Evolutionary conservation across 1,284 basidiomycete genomes (phyloP).

Genomic region (Hemileia vastatrix): DNA sequence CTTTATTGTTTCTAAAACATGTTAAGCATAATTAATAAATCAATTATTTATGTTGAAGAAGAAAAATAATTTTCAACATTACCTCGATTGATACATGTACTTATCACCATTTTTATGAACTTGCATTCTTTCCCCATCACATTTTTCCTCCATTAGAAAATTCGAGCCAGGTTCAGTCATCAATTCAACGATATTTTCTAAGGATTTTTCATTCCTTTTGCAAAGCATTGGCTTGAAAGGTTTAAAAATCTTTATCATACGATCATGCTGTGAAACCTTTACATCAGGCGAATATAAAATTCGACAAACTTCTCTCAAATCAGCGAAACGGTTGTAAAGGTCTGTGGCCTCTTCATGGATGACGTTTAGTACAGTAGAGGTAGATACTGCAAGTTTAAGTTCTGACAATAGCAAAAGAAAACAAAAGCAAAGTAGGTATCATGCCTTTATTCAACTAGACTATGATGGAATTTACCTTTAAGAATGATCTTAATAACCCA

Average conservation of each 20-base stretch:
- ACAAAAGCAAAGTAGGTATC: neutral
- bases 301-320: constrained; percentile 77
- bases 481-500: constrained; percentile 89
- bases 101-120: constrained; percentile 77
- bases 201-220: constrained; percentile 58
- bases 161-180: constrained; percentile 54
- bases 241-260: constrained; percentile 65
- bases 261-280: constrained; percentile 53
- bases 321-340: constrained; percentile 86
- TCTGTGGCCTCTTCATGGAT: constrained; percentile 85
- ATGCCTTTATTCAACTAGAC: neutral
- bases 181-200: constrained; percentile 69
- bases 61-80: constrained; percentile 21
- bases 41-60: constrained; percentile 7
- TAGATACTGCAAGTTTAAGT: constrained; percentile 49
- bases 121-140: constrained; percentile 90
- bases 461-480: constrained; percentile 55
- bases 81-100: constrained; percentile 85
- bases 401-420: constrained; percentile 37
- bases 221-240: constrained; percentile 88
- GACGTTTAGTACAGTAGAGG: constrained; percentile 72
- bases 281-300: constrained; percentile 38
- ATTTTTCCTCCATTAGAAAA: constrained; percentile 91
- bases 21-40: constrained; percentile 5
- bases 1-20: constrained; percentile 67